Evolutionary conservation across 2,329 filamentous ascomycete species (phyloP).

Genomic region (Clathrospora elynae): DNA sequence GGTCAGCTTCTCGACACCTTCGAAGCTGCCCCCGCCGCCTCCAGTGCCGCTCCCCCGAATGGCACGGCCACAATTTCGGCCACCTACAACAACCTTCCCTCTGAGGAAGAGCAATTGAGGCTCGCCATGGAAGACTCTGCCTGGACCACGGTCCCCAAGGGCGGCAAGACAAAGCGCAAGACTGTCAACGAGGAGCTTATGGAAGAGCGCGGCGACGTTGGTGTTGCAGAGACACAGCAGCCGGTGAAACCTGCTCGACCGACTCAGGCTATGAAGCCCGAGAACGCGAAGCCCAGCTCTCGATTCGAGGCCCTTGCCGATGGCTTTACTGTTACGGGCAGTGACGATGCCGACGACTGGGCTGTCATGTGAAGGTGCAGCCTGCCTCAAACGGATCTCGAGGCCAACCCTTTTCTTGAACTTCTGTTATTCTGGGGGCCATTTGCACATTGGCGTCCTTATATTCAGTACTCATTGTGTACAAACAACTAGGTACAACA

Average conservation of each 20-base stretch:
- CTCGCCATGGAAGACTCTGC: constrained; percentile 56
- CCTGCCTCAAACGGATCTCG: not conserved
- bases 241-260: constrained; percentile 33
- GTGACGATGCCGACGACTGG: constrained; percentile 51
- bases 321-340: constrained; percentile 29
- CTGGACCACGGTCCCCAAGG: constrained; percentile 65
- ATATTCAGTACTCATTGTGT: not conserved
- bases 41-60: constrained; percentile 46
- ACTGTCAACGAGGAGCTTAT: constrained; percentile 50
- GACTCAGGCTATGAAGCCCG: constrained; percentile 28
- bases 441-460: constrained; percentile 1
- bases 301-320: constrained; percentile 40
- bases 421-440: constrained; percentile 1
- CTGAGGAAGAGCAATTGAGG: constrained; percentile 66
- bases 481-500: constrained; percentile 2
- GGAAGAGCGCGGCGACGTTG: constrained; percentile 48
- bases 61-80: constrained; percentile 49
- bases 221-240: constrained; percentile 19
- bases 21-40: constrained; percentile 51
- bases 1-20: constrained; percentile 57
- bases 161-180: constrained; percentile 61
- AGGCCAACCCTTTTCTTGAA: constrained; percentile 4
- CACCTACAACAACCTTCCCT: constrained; percentile 57
- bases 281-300: constrained; percentile 38
- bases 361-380: constrained; percentile 40